Evolutionary conservation across 2,329 filamentous ascomycete species (phyloP).

Genomic region (Sporothrix curviconia): DNA sequence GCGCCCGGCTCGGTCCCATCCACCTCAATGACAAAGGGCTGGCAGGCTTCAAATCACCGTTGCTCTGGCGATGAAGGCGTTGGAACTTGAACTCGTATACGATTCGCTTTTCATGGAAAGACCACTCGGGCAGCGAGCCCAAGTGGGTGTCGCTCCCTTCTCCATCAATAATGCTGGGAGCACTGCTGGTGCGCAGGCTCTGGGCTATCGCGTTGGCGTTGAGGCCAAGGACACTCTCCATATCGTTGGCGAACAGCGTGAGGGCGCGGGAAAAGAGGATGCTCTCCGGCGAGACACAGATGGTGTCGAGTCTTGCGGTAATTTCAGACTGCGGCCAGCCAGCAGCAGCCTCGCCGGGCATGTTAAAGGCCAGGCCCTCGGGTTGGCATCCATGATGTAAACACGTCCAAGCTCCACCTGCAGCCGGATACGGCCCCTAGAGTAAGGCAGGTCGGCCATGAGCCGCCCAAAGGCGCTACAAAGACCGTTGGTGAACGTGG

Average conservation of each 20-base stretch:
- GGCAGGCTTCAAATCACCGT: not conserved
- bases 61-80: not conserved
- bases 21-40: conserved; percentile 22
- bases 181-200: not conserved
- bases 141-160: not conserved
- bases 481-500: conserved; percentile 9
- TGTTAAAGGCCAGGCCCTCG: conserved; percentile 23
- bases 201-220: not conserved
- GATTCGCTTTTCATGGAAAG: conserved; percentile 16
- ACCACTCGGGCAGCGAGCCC: conserved; percentile 4
- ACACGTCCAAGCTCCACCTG: conserved; percentile 26
- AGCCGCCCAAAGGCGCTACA: conserved; percentile 14
- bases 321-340: conserved; percentile 23
- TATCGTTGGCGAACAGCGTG: conserved; percentile 22
- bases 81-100: conserved; percentile 23
- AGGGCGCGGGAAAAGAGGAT: conserved; percentile 26
- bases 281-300: conserved; percentile 13
- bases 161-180: not conserved
- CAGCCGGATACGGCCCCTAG: conserved; percentile 21
- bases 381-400: conserved; percentile 21
- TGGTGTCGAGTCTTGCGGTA: conserved; percentile 15
- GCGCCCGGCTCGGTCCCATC: conserved; percentile 13
- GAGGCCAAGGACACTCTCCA: conserved; percentile 13
- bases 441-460: conserved; percentile 19
- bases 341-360: conserved; percentile 13